These are phyloP conservation scores for Phalaenopsis aphrodite DNA, from an alignment of 106 monocot genomes.

Conservation along the genomic window DNA sequence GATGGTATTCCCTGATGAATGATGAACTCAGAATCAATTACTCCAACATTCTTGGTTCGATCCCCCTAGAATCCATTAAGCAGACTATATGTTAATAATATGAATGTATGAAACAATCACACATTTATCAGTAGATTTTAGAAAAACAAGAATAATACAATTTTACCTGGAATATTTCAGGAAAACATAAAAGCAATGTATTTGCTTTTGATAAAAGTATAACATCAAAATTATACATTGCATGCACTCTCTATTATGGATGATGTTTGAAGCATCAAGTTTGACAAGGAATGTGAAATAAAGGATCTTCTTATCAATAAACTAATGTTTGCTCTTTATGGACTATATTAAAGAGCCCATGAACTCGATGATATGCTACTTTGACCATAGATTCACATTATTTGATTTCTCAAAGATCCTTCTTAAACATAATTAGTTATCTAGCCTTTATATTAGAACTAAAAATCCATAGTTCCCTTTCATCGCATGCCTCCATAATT, in stretches of 20 bases:
- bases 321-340: neutral
- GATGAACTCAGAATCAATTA: constrained; percentile 56
- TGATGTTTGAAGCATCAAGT: neutral
- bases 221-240: neutral
- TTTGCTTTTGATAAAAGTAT: neutral
- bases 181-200: neutral
- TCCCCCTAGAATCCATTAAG: constrained; percentile 57
- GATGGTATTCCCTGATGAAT: constrained; percentile 67
- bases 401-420: neutral
- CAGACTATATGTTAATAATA: constrained; percentile 1
- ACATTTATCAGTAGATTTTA: neutral
- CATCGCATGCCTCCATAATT: neutral
- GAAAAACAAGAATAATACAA: neutral
- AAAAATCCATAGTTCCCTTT: neutral
- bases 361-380: neutral
- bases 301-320: neutral
- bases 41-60: constrained; percentile 67
- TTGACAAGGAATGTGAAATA: neutral
- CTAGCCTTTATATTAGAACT: neutral
- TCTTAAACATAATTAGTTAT: neutral
- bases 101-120: neutral
- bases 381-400: neutral
- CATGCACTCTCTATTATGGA: neutral
- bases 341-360: neutral
- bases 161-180: neutral